phyloP scores from a whole-genome alignment of 768 basidiomycete genomes.

The Tulasnella sp. region DNA sequence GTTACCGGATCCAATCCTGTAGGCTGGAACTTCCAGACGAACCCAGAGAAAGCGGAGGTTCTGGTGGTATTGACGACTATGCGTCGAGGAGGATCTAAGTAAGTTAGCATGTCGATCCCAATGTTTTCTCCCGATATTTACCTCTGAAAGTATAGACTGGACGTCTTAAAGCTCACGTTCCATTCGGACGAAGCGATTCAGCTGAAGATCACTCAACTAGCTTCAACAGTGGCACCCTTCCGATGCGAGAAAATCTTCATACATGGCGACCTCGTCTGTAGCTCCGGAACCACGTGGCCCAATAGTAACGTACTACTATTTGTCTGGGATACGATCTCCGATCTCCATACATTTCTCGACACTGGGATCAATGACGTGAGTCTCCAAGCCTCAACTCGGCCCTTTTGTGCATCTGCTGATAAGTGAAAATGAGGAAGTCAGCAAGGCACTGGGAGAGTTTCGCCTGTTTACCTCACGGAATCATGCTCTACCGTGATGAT shows the following conservation, averaged over 20 bases:
- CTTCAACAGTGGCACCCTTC: background rate
- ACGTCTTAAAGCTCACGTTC: background rate
- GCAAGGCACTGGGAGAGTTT: slow-evolving; percentile 1
- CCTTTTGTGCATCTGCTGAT: background rate
- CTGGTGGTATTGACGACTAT: background rate
- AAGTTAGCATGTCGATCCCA: background rate
- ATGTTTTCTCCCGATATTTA: background rate
- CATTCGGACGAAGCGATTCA: background rate
- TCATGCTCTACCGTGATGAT: slow-evolving; percentile 11
- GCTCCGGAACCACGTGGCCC: background rate
- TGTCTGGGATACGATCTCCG: background rate
- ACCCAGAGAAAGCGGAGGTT: slow-evolving; percentile 5
- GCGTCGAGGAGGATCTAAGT: background rate
- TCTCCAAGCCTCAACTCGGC: background rate
- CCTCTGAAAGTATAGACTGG: background rate
- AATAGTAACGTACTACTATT: background rate
- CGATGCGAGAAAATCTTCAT: background rate
- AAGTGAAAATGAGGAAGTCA: background rate
- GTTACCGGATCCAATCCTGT: background rate
- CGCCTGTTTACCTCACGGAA: background rate
- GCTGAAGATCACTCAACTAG: background rate
- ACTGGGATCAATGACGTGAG: slow-evolving; percentile 3
- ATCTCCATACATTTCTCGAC: background rate
- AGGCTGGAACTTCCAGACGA: slow-evolving; percentile 13
- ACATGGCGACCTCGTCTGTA: slow-evolving; percentile 4